phyloP scores from a whole-genome alignment of 1,284 basidiomycete species.

The Ustanciosporium gigantosporum region DNA sequence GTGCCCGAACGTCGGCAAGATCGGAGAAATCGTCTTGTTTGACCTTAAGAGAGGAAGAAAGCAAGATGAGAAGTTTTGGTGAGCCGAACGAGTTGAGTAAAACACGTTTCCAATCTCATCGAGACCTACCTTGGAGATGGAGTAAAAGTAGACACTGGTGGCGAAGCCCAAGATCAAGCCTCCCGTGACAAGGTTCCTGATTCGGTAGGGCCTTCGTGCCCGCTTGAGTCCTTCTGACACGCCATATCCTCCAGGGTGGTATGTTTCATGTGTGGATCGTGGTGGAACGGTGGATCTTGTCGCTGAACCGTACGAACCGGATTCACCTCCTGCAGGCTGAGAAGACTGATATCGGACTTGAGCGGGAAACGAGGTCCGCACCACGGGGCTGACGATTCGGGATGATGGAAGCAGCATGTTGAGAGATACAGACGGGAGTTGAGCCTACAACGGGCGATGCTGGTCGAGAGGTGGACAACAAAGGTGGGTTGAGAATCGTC shows the following conservation, averaged over 20 bases:
- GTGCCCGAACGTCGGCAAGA: constrained; percentile 39
- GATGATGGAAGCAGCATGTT: too few relatives aligned
- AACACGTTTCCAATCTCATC: too few relatives aligned
- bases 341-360: constrained; percentile 19
- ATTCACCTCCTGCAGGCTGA: background rate
- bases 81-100: too few relatives aligned
- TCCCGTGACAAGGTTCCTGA: constrained; percentile 80
- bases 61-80: too few relatives aligned
- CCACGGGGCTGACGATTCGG: too few relatives aligned
- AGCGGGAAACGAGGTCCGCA: background rate
- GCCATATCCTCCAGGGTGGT: constrained; percentile 48
- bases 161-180: constrained; percentile 74
- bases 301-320: constrained; percentile 11
- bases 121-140: constrained; percentile 66
- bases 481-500: too few relatives aligned
- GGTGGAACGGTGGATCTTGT: constrained; percentile 33
- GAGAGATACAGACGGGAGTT: too few relatives aligned
- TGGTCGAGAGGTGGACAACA: too few relatives aligned
- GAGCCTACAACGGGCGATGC: too few relatives aligned
- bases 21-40: constrained; percentile 56
- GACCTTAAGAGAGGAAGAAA: constrained; percentile 14
- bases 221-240: constrained; percentile 68
- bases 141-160: constrained; percentile 86
- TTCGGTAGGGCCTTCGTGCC: constrained; percentile 79
- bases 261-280: constrained; percentile 43